Evolutionary conservation across 768 basidiomycete species (phyloP).

Genomic region (Nidularia sp.): DNA sequence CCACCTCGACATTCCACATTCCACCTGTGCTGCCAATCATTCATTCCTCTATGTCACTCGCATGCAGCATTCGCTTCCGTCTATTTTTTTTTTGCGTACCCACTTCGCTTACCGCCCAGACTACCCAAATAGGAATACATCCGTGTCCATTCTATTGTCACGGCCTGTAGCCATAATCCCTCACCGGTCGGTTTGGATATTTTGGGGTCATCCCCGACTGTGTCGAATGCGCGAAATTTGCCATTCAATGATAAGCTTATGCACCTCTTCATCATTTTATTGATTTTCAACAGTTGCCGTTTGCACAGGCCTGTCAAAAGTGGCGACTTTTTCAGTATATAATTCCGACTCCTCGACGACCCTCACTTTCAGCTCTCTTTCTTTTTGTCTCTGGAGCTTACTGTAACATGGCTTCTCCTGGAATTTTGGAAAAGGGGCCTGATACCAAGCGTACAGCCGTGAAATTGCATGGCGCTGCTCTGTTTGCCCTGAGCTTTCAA

Average conservation of each 20-base stretch:
- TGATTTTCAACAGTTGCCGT: not conserved
- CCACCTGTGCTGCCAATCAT: no score
- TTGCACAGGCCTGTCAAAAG: not conserved
- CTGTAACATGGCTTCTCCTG: slow-evolving; percentile 11
- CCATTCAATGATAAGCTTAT: slow-evolving; percentile 22
- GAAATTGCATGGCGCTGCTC: slow-evolving; percentile 20
- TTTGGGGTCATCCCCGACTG: not conserved
- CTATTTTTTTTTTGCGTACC: no score
- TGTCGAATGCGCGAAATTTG: slow-evolving; percentile 23
- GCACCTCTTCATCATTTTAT: not conserved
- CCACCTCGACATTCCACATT: no score
- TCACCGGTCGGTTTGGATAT: slow-evolving; percentile 8
- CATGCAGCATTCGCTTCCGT: no score
- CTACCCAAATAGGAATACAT: no score
- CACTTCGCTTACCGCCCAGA: no score
- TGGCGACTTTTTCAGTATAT: not conserved
- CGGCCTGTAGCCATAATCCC: slow-evolving; percentile 30
- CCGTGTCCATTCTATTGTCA: no score
- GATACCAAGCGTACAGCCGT: slow-evolving; percentile 26
- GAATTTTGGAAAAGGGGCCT: slow-evolving; percentile 17
- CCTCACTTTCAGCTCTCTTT: not conserved
- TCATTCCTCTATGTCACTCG: no score
- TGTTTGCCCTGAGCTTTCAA: slow-evolving; percentile 28
- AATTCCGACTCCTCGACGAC: not conserved
- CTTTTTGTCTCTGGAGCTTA: not conserved